Evolutionary conservation across 352 stramenopile genomes (phyloP), one percentile per base, ranked within the genome.

Genomic region (Phytophthora multivora): DNA sequence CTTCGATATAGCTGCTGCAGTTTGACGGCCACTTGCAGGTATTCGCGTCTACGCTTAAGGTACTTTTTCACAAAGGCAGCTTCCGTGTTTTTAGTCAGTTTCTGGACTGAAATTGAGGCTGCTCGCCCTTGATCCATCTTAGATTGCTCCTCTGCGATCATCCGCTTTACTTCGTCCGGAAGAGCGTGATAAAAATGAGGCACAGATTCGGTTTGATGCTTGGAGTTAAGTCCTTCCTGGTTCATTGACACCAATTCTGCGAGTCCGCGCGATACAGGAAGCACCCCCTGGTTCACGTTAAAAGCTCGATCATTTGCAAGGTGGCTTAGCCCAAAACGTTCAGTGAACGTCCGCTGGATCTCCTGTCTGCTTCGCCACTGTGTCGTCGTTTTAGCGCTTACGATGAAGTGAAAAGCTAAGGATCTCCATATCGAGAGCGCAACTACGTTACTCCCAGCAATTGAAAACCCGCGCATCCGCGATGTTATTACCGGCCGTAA

Each of bases 121-220:
- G 47, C 33, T 36, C 64, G 41, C 4, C 58, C 39, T 36, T 58
- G 26, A 25, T 56, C 28, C 46, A 51, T 55, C 41, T 69, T 73
- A 3, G 51, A 35, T 41, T 88, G 75, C 41, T 91, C 75, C 12
- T 91, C 76, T 6, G 73, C 66, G 19, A 93, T 89, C 71, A 90
- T 81, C 1, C 72, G 75, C 63, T 93, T 93, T 36, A 93, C 77
- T 50, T 89, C 82, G 19, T 77, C 73, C 0, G 84, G 80, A 0
- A 93, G 54, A 4, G 82, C 84, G 52, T 93, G 84, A 30, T 90
- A 93, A 60, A 93, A 93, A 39, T 91, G 84, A 5, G 84, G 84
- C n/a, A 73, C 66, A 4, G 70, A 83, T 18, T 75, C 71, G 2
- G 47, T 50, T n/a, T 50, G 50, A 4, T 63, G 36, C 4, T 59